phyloP scores from a whole-genome alignment of 1,139 yeast species.

The Taphrina wiesneri region DNA sequence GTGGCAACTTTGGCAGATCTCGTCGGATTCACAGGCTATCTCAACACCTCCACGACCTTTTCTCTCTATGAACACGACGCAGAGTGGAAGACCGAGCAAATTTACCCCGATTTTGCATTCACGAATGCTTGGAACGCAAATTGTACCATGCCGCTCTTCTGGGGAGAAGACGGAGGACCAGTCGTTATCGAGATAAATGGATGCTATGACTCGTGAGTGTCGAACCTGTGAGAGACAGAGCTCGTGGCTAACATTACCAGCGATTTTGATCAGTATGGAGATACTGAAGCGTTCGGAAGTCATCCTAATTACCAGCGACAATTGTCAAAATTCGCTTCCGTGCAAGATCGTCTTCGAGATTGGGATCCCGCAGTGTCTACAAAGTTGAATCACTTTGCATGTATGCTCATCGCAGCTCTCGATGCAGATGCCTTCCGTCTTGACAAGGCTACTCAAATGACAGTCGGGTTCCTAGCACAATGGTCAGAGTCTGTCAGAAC shows the following conservation, averaged over 20 bases:
- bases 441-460: constrained; percentile 37
- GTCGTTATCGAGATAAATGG: constrained; percentile 29
- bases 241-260: background rate
- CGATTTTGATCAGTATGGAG: constrained; percentile 37
- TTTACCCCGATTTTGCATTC: constrained; percentile 34
- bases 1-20: constrained; percentile 36
- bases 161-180: constrained; percentile 37
- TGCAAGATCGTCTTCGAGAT: constrained; percentile 38
- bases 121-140: constrained; percentile 31
- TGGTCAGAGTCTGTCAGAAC: constrained; percentile 34
- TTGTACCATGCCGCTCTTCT: constrained; percentile 34
- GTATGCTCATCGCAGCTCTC: constrained; percentile 34
- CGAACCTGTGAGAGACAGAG: background rate
- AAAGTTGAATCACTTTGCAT: constrained; percentile 35
- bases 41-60: constrained; percentile 34
- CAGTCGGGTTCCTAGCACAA: constrained; percentile 35
- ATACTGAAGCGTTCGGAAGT: constrained; percentile 36
- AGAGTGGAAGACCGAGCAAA: constrained; percentile 32
- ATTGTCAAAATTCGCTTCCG: constrained; percentile 37
- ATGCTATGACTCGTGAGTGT: constrained; percentile 33
- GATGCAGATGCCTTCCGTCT: constrained; percentile 38
- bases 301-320: constrained; percentile 37
- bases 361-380: constrained; percentile 34
- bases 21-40: constrained; percentile 34
- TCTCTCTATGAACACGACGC: constrained; percentile 35